A percentile compares a stretch with the other conserved stretches of the same genome.
Conservation (phyloP, 1,284 basidiomycete species). For the Pisolithus thermaeus region DNA sequence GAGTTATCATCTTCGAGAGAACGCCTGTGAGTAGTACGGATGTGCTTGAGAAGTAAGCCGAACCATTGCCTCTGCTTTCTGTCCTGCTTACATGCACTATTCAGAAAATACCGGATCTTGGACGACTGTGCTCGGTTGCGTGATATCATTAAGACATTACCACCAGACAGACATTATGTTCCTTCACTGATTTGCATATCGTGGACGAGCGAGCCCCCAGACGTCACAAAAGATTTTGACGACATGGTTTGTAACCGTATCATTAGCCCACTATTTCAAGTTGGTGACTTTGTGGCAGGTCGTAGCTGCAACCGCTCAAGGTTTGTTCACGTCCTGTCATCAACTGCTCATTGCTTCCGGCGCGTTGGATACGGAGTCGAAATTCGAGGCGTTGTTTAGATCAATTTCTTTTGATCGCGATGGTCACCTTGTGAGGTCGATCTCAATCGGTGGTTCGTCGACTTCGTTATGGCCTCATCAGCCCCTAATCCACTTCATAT, state of each 20-base stretch:
- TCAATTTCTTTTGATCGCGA: constrained; percentile 45
- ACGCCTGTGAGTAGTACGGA: constrained; percentile 59
- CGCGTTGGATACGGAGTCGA: constrained; percentile 50
- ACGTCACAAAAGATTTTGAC: constrained; percentile 37
- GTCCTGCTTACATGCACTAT: constrained; percentile 1
- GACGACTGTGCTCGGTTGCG: constrained; percentile 68
- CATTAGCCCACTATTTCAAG: not conserved
- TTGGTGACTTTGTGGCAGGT: constrained; percentile 31
- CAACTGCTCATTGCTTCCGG: constrained; percentile 45
- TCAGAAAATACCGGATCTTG: constrained; percentile 62
- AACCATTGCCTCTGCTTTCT: constrained; percentile 1
- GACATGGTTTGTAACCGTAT: constrained; percentile 39
- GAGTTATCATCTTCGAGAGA: constrained; percentile 64
- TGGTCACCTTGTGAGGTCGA: constrained; percentile 46
- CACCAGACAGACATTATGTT: constrained; percentile 47
- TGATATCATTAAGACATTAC: constrained; percentile 51
- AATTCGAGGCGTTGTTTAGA: constrained; percentile 40
- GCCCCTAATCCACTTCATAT: constrained; percentile 1
- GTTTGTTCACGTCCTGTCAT: constrained; percentile 37
- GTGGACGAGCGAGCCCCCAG: constrained; percentile 46
- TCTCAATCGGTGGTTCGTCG: constrained; percentile 44
- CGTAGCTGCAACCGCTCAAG: constrained; percentile 35
- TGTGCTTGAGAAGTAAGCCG: constrained; percentile 55
- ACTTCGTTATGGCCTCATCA: not conserved
- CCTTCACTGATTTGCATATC: constrained; percentile 54